Evolutionary conservation across 169 alveolate genomes (phyloP).

Genomic region (Cryptosporidium muris): DNA sequence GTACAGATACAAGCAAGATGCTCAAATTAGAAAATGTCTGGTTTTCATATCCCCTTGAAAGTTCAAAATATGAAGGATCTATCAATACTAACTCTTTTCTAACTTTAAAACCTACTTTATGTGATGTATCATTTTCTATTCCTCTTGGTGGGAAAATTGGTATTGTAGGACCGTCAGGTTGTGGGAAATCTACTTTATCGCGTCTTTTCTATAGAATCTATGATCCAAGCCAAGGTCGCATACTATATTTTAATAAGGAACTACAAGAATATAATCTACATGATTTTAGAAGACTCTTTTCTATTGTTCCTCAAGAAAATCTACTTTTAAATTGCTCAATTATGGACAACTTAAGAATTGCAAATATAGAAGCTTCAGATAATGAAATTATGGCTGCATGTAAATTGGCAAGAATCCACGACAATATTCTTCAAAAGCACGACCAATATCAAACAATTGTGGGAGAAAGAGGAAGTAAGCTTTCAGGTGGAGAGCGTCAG

Average conservation of each 20-base stretch:
- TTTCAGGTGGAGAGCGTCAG: constrained; percentile 98
- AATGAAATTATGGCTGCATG: constrained; percentile 84
- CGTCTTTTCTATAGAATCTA: constrained; percentile 91
- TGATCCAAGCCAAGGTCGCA: constrained; percentile 84
- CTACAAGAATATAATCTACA: constrained; percentile 83
- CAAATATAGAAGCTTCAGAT: constrained; percentile 83
- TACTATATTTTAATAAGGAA: constrained; percentile 85
- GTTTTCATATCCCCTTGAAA: constrained; percentile 71
- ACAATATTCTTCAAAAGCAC: constrained; percentile 84
- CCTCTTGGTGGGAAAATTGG: constrained; percentile 83
- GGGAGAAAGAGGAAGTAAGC: constrained; percentile 95
- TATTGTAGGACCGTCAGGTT: constrained; percentile 93
- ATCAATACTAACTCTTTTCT: neutral
- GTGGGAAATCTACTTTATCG: constrained; percentile 93
- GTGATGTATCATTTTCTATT: constrained; percentile 73
- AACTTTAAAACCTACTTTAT: constrained; percentile 12
- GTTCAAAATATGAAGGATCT: neutral
- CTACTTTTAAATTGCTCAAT: constrained; percentile 87
- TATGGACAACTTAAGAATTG: constrained; percentile 89
- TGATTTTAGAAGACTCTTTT: constrained; percentile 77
- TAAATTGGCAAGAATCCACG: constrained; percentile 86
- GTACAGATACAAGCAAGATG: neutral
- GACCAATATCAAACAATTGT: constrained; percentile 89
- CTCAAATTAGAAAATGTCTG: constrained; percentile 77
- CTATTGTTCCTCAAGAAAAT: constrained; percentile 91